Evolutionary conservation across 306 rosid genomes (phyloP), one percentile per base, ranked within the genome.

Genomic region (Sesbania bispinosa): DNA sequence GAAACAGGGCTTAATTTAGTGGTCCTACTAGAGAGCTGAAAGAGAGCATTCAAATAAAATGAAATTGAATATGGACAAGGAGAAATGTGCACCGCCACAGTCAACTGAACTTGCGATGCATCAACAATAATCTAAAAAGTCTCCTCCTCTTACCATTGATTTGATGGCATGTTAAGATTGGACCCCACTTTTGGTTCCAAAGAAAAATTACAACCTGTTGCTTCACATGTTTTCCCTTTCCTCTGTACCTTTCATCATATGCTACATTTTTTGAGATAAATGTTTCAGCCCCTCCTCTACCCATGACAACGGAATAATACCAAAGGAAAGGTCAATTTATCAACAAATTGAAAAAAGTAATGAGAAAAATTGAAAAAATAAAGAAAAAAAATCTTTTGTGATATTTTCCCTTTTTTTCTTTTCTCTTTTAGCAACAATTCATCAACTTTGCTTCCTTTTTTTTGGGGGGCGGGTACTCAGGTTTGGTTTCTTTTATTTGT

Each of bases 171-270:
- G 68, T 75, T 57, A 13, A 57, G 23, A 38, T 38, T 60, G 80
- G 80, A 80, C 80, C 83, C 79, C 77, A 59, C 76, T 11, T 0
- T 67, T 13, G 67, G 71, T 61, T 36, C 76, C 72, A 50, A 68
- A 59, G 68, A 29, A 33, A 48, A 48, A 59, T 77, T 77, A 73
- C 69, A 60, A 77, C 63, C 80, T 77, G 73, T 65, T 57, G 51
- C 73, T 32, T 69, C 80, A 51, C 85, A 66, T 65, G 79, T 55
- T 81, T 62, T 19, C 60, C 29, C 30, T 47, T 27, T 21, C 13
- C 66, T 65, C 45, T 53, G 47, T 35, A 24, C 78, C 68, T 52
- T 58, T 68, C 75, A 73, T 48, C 27, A 30, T 5, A 38, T 16
- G 62, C 54, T 69, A 77, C 73, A 23, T 29, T 15, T 48, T 50